A percentile compares a stretch with the other conserved stretches of the same genome.
Evolutionary conservation across 116 monocot species (phyloP).

Genomic region (Zostera marina): DNA sequence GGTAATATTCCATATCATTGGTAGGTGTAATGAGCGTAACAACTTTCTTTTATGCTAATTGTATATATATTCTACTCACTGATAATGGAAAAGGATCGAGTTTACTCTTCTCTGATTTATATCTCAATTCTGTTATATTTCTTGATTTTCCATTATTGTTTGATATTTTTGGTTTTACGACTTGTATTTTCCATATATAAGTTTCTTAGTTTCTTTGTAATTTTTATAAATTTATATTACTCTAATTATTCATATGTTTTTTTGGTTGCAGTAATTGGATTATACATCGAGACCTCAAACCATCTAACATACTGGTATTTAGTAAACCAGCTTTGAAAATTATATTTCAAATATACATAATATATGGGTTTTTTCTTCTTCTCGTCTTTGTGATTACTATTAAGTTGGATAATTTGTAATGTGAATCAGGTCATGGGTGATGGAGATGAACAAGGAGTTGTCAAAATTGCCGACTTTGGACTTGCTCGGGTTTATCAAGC

Average conservation of each 20-base stretch:
- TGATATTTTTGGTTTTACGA: background rate
- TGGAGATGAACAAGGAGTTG: constrained; percentile 90
- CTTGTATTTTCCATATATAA: background rate
- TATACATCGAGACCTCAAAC: constrained; percentile 96
- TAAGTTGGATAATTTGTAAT: constrained; percentile 1
- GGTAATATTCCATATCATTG: no score
- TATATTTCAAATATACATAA: background rate
- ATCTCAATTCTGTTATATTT: no score
- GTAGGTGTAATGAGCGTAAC: no score
- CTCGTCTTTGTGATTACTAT: background rate
- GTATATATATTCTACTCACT: no score
- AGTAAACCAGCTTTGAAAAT: background rate
- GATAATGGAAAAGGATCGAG: no score
- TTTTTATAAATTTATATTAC: background rate
- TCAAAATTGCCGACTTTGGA: constrained; percentile 99
- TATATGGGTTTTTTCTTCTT: background rate
- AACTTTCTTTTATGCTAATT: no score
- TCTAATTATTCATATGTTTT: background rate
- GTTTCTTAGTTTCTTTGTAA: background rate
- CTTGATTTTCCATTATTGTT: background rate
- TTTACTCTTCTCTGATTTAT: no score
- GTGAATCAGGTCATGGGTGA: constrained; percentile 86
- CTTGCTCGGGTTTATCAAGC: constrained; percentile 99
- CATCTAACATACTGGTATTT: constrained; percentile 91
- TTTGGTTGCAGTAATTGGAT: constrained; percentile 85